These are phyloP conservation scores for Hydnum rufescens DNA, from an alignment of 768 basidiomycete genomes.

Conservation along the genomic window DNA sequence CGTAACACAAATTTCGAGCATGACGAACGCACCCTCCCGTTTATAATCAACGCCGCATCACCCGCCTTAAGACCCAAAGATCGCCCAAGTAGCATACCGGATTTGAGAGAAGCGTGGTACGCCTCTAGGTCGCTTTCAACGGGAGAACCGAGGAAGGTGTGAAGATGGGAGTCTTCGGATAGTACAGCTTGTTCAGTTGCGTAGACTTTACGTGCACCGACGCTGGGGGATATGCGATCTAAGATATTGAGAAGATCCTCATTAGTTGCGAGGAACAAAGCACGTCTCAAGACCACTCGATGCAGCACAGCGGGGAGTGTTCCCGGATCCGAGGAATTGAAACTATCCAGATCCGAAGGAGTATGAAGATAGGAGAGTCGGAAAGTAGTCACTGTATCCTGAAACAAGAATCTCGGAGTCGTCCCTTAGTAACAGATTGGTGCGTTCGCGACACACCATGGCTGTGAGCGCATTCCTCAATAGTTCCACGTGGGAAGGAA, in stretches of 20 bases:
- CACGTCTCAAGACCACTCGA: neutral
- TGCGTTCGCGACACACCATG: conserved; percentile 28
- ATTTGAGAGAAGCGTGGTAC: neutral
- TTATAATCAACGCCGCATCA: conserved; percentile 45
- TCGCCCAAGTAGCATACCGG: conserved; percentile 24
- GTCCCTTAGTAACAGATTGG: conserved; percentile 6
- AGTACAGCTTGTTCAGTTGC: neutral
- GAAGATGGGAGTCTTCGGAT: neutral
- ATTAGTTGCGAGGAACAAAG: neutral
- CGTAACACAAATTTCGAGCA: conserved; percentile 5
- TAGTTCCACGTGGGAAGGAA: conserved; percentile 32
- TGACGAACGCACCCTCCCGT: conserved; percentile 51
- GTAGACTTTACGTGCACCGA: neutral
- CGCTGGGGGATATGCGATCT: neutral
- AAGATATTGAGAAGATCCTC: neutral
- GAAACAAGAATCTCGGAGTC: conserved; percentile 4
- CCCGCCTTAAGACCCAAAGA: conserved; percentile 41
- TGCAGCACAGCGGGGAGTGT: neutral
- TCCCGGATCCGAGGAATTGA: neutral
- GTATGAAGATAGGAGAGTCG: conserved; percentile 13
- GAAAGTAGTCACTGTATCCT: conserved; percentile 20
- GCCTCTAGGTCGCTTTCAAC: neutral
- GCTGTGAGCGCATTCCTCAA: conserved; percentile 46
- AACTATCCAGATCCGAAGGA: neutral
- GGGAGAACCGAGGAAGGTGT: neutral